phyloP scores from a whole-genome alignment of 371 early-diverging fungal genomes.

The Apophysomyces sp. region DNA sequence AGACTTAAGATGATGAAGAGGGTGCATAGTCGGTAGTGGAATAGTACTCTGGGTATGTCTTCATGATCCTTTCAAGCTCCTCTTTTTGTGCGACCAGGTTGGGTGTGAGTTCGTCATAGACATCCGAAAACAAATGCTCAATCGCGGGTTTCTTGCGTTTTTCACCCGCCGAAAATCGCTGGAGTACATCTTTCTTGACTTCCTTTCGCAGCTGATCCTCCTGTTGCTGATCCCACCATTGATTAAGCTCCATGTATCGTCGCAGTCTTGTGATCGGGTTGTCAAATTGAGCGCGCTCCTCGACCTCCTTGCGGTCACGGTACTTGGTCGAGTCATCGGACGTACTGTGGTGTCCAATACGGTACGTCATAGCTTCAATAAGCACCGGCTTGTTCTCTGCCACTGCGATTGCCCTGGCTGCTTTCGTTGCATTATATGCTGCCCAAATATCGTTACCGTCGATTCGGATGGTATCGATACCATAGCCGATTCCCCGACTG shows the following conservation, averaged over 20 bases:
- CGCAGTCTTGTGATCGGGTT: slow-evolving; percentile 91
- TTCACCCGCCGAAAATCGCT: slow-evolving; percentile 84
- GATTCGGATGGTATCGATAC: slow-evolving; percentile 95
- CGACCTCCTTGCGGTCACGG: slow-evolving; percentile 79
- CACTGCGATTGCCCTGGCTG: slow-evolving; percentile 81
- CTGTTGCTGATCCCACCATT: slow-evolving; percentile 83
- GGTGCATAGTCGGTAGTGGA: slow-evolving; percentile 48
- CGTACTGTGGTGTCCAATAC: slow-evolving; percentile 96
- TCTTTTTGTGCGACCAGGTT: slow-evolving; percentile 74
- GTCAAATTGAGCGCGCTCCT: slow-evolving; percentile 75
- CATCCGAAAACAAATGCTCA: slow-evolving; percentile 87
- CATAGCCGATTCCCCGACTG: slow-evolving; percentile 92
- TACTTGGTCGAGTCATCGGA: slow-evolving; percentile 98
- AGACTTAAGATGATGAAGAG: slow-evolving; percentile 4
- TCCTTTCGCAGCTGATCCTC: slow-evolving; percentile 67
- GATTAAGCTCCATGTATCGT: slow-evolving; percentile 80
- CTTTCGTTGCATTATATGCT: slow-evolving; percentile 88
- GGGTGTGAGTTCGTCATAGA: slow-evolving; percentile 85
- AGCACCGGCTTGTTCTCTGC: slow-evolving; percentile 85
- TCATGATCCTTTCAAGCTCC: slow-evolving; percentile 75
- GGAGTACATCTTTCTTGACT: slow-evolving; percentile 70
- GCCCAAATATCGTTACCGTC: slow-evolving; percentile 98
- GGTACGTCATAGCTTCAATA: slow-evolving; percentile 97
- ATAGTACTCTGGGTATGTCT: slow-evolving; percentile 91
- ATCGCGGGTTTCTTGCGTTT: slow-evolving; percentile 85